Percentiles rank a stretch among this genome's conserved stretches.
Evolutionary conservation across 768 basidiomycete species (phyloP).

Genomic region (Naganishia onofrii): DNA sequence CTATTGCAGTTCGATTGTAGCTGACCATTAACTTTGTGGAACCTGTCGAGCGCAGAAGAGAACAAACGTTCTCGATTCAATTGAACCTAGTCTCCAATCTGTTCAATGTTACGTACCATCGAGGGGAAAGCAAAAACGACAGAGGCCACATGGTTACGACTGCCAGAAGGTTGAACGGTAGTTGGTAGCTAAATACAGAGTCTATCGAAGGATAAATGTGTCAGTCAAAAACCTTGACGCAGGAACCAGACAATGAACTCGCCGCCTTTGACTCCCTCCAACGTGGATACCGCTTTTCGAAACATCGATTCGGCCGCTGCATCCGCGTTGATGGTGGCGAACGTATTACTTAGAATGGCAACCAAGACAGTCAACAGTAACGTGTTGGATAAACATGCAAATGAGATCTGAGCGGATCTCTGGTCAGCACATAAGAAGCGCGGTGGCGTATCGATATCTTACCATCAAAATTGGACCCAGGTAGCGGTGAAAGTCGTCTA

Average conservation of each 20-base stretch:
- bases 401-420: conserved; percentile 62
- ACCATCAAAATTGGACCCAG: conserved; percentile 80
- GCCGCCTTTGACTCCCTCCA: conserved; percentile 69
- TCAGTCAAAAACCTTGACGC: background rate
- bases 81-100: background rate
- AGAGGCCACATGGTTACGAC: conserved; percentile 81
- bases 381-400: conserved; percentile 89
- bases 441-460: background rate
- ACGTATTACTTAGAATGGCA: conserved; percentile 84
- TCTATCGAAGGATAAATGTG: conserved; percentile 54
- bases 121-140: conserved; percentile 78
- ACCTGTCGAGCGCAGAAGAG: conserved; percentile 48
- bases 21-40: conserved; percentile 73
- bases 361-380: conserved; percentile 68
- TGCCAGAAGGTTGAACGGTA: conserved; percentile 86
- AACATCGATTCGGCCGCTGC: conserved; percentile 96
- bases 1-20: background rate
- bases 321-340: conserved; percentile 87
- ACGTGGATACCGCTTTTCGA: conserved; percentile 83
- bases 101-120: conserved; percentile 59
- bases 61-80: background rate
- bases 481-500: conserved; percentile 71
- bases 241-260: background rate
- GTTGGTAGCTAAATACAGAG: conserved; percentile 87
- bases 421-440: too few species aligned